Conservation (phyloP, 257 asterid species). For the Anisodus acutangulus region DNA sequence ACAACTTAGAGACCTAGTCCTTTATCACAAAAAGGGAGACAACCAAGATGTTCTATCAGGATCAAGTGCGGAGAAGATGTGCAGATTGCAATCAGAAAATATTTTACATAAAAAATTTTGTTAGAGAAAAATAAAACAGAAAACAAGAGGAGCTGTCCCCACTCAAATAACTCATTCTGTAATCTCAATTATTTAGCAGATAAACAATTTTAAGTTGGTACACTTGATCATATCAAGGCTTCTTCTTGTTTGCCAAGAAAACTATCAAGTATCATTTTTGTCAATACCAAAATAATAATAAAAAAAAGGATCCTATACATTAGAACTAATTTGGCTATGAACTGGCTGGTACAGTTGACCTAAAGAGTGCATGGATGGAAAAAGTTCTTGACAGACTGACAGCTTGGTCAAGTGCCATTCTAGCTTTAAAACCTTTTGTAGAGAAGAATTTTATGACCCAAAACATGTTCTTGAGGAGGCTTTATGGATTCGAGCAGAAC, state of each 20-base stretch:
- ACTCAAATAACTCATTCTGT: background rate
- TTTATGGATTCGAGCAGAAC: background rate
- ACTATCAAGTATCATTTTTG: background rate
- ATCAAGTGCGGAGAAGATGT: background rate
- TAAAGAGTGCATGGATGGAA: background rate
- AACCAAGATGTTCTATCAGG: constrained; percentile 24
- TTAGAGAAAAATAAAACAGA: background rate
- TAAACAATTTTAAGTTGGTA: constrained; percentile 16
- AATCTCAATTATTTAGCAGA: constrained; percentile 14
- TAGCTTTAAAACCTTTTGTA: background rate
- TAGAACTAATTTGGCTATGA: background rate
- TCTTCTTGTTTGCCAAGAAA: background rate
- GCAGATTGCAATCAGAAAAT: background rate
- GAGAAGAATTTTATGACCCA: background rate
- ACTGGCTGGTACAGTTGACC: background rate
- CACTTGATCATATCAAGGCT: background rate
- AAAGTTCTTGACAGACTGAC: background rate
- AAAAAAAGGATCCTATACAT: background rate
- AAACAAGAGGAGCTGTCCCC: background rate
- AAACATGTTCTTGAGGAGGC: constrained; percentile 18
- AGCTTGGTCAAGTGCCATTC: constrained; percentile 14
- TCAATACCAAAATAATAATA: background rate
- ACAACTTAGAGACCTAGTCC: constrained; percentile 8
- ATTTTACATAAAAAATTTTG: background rate
- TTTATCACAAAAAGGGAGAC: background rate